Percentiles rank a stretch among this genome's conserved stretches.
Conservation (phyloP, 805 yeast species). For the Candida fluviatilis region DNA sequence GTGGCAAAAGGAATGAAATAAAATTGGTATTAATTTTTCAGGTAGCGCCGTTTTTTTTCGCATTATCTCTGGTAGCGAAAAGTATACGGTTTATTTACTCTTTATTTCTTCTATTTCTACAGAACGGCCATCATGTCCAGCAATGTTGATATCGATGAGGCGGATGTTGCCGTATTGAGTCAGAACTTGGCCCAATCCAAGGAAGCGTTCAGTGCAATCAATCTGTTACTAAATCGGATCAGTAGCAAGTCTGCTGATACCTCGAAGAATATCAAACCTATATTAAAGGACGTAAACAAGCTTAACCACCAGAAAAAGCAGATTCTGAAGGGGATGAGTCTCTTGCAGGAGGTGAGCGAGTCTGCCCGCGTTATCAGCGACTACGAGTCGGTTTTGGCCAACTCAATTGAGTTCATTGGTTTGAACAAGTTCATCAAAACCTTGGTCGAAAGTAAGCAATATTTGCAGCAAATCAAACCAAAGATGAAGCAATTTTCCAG, state of each 20-base stretch:
- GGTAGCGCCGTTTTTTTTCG: too few species aligned
- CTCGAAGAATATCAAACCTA: conserved; percentile 64
- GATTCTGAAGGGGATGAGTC: conserved; percentile 52
- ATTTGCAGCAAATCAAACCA: conserved; percentile 42
- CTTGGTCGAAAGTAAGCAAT: conserved; percentile 36
- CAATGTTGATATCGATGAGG: conserved; percentile 61
- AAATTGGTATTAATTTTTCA: too few species aligned
- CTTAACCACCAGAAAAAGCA: conserved; percentile 53
- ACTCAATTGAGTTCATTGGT: conserved; percentile 39
- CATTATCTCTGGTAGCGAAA: too few species aligned
- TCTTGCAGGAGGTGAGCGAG: conserved; percentile 46
- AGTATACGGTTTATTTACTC: too few species aligned
- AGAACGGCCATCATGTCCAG: too few species aligned
- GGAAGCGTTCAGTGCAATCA: conserved; percentile 51
- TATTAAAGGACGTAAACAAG: conserved; percentile 57
- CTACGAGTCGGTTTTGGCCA: conserved; percentile 32
- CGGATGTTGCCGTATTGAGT: conserved; percentile 77
- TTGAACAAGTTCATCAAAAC: conserved; percentile 29
- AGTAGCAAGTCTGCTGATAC: conserved; percentile 52
- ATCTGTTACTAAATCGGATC: conserved; percentile 51
- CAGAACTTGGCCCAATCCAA: conserved; percentile 63
- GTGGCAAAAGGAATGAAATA: not conserved
- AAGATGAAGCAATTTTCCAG: conserved; percentile 59
- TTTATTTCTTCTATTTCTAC: too few species aligned
- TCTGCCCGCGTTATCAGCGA: conserved; percentile 43